phyloP scores from a whole-genome alignment of 2,329 filamentous ascomycete species.

The Phialemoniopsis sp. region DNA sequence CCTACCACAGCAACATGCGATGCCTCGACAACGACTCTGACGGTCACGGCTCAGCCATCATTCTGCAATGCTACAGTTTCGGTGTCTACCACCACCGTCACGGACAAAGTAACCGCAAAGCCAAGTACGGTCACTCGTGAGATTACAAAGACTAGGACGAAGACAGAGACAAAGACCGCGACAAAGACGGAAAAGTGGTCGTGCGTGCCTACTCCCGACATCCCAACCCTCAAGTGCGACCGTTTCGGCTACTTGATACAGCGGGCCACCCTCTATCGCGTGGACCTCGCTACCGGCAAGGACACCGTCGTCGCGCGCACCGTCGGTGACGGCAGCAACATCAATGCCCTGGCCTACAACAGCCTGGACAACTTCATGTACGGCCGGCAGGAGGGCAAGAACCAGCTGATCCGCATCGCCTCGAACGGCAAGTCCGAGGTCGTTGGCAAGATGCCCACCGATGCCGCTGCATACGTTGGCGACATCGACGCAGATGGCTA shows the following conservation, averaged over 20 bases:
- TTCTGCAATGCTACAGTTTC: too few relatives aligned
- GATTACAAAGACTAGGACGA: too few relatives aligned
- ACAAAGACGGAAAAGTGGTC: too few relatives aligned
- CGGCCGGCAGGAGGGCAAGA: constrained; percentile 2
- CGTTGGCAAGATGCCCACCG: background rate
- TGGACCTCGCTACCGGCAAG: constrained; percentile 9
- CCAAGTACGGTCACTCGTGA: too few relatives aligned
- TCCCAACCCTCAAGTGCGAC: constrained; percentile 8
- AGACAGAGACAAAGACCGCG: too few relatives aligned
- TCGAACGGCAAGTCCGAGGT: constrained; percentile 5
- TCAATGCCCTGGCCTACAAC: constrained; percentile 13
- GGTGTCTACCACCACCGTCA: too few relatives aligned
- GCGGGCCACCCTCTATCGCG: constrained; percentile 5
- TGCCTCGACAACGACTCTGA: too few relatives aligned
- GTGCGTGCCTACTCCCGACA: too few relatives aligned
- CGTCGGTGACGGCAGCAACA: constrained; percentile 2
- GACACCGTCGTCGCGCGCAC: background rate
- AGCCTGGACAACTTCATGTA: constrained; percentile 13
- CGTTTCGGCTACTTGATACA: constrained; percentile 11
- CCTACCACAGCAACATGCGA: too few relatives aligned
- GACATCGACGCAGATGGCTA: constrained; percentile 7
- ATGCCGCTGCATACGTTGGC: constrained; percentile 1
- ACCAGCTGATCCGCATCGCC: constrained; percentile 9
- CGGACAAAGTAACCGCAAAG: too few relatives aligned
- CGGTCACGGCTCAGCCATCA: too few relatives aligned